Evolutionary conservation across 2,329 filamentous ascomycete genomes (phyloP), one percentile per base, ranked within the genome.

Genomic region (Sporothrix curviconia): DNA sequence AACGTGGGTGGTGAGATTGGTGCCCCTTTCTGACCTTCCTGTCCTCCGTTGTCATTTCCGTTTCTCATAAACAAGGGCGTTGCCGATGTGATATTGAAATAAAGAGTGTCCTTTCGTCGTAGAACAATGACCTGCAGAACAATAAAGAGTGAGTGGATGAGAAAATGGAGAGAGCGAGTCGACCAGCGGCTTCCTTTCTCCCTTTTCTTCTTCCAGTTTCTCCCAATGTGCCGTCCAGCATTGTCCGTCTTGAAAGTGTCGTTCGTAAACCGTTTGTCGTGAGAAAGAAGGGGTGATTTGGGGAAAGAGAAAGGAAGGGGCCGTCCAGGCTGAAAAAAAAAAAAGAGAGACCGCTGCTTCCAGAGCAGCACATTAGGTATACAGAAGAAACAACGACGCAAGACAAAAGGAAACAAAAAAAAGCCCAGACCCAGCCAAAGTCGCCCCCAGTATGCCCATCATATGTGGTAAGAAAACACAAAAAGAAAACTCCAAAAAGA

Each of bases 341-440:
- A 44, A 42, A 12, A 11, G 19, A 34, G 39, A 58, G 32, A 34
- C 17, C 5, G 17, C 58, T 56, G 60, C 58, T 61, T 60, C 58
- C 60, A 58, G 60, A 61, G 55, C 60, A 60, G 55, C 40, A 58
- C n/a, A 56, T 44, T 32, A 58, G n/a, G 40, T 22, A 17, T 34
- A 36, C 49, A 57, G 37, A 24, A 19, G 24, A 24, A 36, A 30
- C 25, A 19, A 37, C 19, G 42, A 51, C 8, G 36, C 24, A 39
- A 14, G 40, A 32, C 5, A 49, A 7, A 34, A 46, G 40, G 28
- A 46, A 39, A 43, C 25, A 14, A 1, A 24, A 14, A 24, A 39
- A 40, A 37, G 42, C 40, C n/a, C 9, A 46, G 42, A 43, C 52
- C 52, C 52, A 39, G 30, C 32, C 43, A 42, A 46, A 37, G 15